Conservation (phyloP, 2,329 filamentous ascomycete species). For the Aspergillus oerlinghausenensis region DNA sequence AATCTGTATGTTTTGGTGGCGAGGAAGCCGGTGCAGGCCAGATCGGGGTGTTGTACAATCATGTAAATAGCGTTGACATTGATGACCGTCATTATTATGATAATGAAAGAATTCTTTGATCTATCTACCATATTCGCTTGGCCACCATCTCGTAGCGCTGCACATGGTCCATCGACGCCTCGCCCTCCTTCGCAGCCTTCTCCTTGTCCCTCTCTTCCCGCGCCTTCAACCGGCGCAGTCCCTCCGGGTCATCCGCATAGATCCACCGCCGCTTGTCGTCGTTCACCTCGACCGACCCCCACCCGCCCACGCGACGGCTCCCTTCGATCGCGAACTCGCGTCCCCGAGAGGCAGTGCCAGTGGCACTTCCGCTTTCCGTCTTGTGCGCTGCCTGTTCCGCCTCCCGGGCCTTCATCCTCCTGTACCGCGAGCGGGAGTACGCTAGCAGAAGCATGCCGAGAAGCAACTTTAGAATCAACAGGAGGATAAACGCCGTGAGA, state of each 20-base stretch:
- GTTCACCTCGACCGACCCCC: conserved; percentile 79
- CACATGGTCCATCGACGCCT: conserved; percentile 60
- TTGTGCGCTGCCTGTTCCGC: conserved; percentile 8
- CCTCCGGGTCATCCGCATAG: conserved; percentile 77
- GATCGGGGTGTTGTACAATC: background rate
- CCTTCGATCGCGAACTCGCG: conserved; percentile 61
- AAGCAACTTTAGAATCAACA: conserved; percentile 78
- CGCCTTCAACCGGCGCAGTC: conserved; percentile 58
- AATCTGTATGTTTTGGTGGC: conserved; percentile 17
- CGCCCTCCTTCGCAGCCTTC: conserved; percentile 49
- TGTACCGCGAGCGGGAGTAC: conserved; percentile 74
- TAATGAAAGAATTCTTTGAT: background rate
- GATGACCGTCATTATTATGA: background rate
- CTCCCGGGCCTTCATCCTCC: conserved; percentile 71
- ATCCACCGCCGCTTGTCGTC: conserved; percentile 84
- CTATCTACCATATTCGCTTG: conserved; percentile 85
- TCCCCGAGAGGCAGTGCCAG: conserved; percentile 15
- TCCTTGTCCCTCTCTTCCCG: conserved; percentile 59
- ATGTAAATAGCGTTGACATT: background rate
- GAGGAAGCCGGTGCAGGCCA: conserved; percentile 1
- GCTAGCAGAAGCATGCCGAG: conserved; percentile 82
- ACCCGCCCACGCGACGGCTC: conserved; percentile 72
- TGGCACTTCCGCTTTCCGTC: conserved; percentile 16
- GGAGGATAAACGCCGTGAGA: conserved; percentile 75
- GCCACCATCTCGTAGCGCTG: conserved; percentile 90